A percentile compares a stretch with the other conserved stretches of the same genome.
Conservation (phyloP, 768 basidiomycete species). For the Hysterangium stoloniferum region DNA sequence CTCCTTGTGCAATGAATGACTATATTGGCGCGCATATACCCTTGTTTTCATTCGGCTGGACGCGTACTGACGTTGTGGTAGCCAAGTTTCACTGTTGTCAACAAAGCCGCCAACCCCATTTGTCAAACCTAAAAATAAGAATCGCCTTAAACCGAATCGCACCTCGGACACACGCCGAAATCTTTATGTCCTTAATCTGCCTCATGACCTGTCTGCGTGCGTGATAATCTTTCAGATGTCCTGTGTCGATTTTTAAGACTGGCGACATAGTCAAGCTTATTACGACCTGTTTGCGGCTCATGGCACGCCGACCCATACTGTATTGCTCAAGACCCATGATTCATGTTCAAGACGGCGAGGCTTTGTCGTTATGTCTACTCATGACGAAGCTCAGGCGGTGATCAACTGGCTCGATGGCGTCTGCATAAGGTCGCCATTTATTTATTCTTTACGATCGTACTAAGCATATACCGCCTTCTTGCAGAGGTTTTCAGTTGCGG, state of each 20-base stretch:
- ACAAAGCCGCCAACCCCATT: background rate
- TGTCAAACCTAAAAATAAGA: constrained; percentile 5
- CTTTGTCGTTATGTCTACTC: constrained; percentile 72
- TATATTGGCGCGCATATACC: constrained; percentile 17
- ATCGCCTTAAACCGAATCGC: constrained; percentile 19
- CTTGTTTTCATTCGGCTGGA: background rate
- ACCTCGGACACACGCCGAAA: constrained; percentile 56
- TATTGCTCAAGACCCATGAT: constrained; percentile 78
- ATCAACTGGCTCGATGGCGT: constrained; percentile 62
- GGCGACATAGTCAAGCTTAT: constrained; percentile 44
- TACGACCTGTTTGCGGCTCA: constrained; percentile 49
- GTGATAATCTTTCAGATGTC: background rate
- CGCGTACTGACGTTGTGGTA: constrained; percentile 21
- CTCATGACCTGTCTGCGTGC: constrained; percentile 50
- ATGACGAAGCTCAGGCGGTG: constrained; percentile 62
- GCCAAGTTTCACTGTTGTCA: constrained; percentile 30
- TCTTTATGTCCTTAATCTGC: constrained; percentile 77
- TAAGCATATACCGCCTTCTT: background rate
- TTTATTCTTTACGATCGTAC: background rate
- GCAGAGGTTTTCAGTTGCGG: constrained; percentile 9
- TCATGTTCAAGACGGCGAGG: constrained; percentile 78
- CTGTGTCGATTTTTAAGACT: constrained; percentile 20
- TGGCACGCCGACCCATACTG: constrained; percentile 66
- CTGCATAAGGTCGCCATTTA: constrained; percentile 52
- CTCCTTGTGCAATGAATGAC: constrained; percentile 12